Evolutionary conservation across 805 yeast species (phyloP), one percentile per base, ranked within the genome.

Genomic region (Wickerhamomyces bovis): DNA sequence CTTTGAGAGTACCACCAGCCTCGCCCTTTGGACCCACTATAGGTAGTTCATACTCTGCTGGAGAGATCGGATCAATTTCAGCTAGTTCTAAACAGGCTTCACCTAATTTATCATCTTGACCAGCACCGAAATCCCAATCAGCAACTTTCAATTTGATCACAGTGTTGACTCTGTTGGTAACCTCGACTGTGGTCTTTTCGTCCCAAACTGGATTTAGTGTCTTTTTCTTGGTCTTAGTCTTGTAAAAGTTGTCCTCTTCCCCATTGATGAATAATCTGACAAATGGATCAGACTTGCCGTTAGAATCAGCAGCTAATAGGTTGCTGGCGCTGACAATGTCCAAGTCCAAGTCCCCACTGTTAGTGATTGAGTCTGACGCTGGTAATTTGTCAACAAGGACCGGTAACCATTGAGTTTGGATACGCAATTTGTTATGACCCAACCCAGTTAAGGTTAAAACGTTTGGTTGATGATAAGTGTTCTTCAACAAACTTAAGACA

Each of bases 71-170:
- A 52, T 81, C 80, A 18, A 90, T 69, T 13, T 78, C 77, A 0
- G 77, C 63, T 47, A 92, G 67, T 11, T 77, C 74, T 46, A 89
- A 62, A 20, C 60, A 55, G 10, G 81, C 86, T 28, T 69, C 71
- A 47, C 98, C 96, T 46, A 94, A 72, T 52, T 73, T 70, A 65
- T 94, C 99, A 65, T 94, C 92, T 50, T 77, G 78, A 48, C 82
- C 89, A 41, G 88, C 81, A 54, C 96, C 96, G 53, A 92, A 79
- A 66, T 94, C 99, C 97, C 97, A 92, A 63, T 94, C 99, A 60
- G 62, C 74, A 15, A 86, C 78, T 47, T 73, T 77, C 46, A 87
- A 71, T 47, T 68, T 70, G 44, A 90, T 62, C 4, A 65, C 63
- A 11, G 86, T 79, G 57, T 79, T 80, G 46, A 75, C 79, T 61